Base-by-base conservation (phyloP, 129 eudicot genomes). In the Pittosporum tobira region DNA sequence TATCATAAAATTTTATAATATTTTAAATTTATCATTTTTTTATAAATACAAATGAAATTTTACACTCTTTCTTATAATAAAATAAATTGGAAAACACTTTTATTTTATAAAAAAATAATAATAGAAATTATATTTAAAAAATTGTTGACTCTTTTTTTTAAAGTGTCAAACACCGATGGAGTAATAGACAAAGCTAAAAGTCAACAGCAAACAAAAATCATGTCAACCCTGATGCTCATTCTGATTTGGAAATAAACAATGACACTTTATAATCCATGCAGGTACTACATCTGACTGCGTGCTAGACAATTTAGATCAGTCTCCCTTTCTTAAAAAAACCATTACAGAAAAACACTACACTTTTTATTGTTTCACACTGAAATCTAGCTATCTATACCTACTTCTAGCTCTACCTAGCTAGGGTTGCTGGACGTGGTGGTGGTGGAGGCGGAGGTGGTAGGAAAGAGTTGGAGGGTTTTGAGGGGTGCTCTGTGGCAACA, bases 381-480 rank as follows among this genome's bases (percentile, higher is more conserved):
- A 19, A 49, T 49, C 3, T 49, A 20, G 26, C 4, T 49, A 22
- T 49, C 27, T 49, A 2, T 49, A 2, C 14, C 3, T 16, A 53
- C 64, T 57, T 67, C 44, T 65, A 66, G 62, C 73, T 42, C 51
- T 53, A 73, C 42, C 9, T 46, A 46, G 48, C 16, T 69, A 42
- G 50, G 71, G 71, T 29, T 75, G 22, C 40, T 51, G 45, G 61
- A 30, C 38, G 62, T 50, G 48, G 34, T 59, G 74, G 34, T 62
- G 44, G 74, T 44, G 30, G 45, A 18, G 44, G 70, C 59, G 68
- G 89, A 51, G 42, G 73, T 88, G 64, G 78, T 51, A 12, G 97
- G 97, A 64, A 88, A 88, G 55, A 88, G 91, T 65, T 84, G 75
- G 66, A 88, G 88, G 70, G 97, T 88, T 81, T 84, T 67, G 29